These are phyloP conservation scores for Oryza australiensis DNA, from an alignment of 176 grass and related monocot genomes.

Conservation along the genomic window DNA sequence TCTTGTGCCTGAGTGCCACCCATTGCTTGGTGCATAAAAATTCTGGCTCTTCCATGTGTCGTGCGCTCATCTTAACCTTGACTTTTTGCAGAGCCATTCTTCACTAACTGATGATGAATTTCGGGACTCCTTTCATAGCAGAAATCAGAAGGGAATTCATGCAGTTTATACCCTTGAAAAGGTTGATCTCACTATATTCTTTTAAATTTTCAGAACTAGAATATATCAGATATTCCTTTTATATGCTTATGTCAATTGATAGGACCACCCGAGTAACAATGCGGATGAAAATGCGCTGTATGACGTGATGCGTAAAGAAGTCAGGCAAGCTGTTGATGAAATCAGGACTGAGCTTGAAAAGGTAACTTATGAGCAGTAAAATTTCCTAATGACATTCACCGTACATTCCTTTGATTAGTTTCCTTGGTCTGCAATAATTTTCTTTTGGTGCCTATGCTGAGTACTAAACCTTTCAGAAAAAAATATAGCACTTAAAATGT, in stretches of 20 bases:
- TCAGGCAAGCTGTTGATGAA: slow-evolving; percentile 86
- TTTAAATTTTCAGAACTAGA: neutral
- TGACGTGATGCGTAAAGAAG: slow-evolving; percentile 83
- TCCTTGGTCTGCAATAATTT: slow-evolving; percentile 11
- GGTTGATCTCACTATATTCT: slow-evolving; percentile 44
- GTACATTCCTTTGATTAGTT: neutral
- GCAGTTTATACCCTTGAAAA: slow-evolving; percentile 58
- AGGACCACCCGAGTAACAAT: slow-evolving; percentile 41
- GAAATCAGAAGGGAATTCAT: slow-evolving; percentile 49
- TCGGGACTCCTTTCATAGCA: slow-evolving; percentile 50
- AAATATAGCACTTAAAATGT: neutral
- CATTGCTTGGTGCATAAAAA: neutral
- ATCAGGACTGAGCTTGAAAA: slow-evolving; percentile 82
- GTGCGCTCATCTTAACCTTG: neutral
- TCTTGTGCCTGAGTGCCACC: neutral
- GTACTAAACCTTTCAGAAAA: neutral
- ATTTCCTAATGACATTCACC: neutral
- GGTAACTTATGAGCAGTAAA: slow-evolving; percentile 30
- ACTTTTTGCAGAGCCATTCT: slow-evolving; percentile 74
- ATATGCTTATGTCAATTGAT: slow-evolving; percentile 16
- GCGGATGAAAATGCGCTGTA: slow-evolving; percentile 53
- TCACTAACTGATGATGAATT: slow-evolving; percentile 96
- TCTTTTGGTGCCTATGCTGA: neutral
- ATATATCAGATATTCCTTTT: neutral
- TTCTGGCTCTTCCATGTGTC: neutral